Evolutionary conservation across 2,329 filamentous ascomycete genomes (phyloP).

Genomic region (Ramularia endophylla): DNA sequence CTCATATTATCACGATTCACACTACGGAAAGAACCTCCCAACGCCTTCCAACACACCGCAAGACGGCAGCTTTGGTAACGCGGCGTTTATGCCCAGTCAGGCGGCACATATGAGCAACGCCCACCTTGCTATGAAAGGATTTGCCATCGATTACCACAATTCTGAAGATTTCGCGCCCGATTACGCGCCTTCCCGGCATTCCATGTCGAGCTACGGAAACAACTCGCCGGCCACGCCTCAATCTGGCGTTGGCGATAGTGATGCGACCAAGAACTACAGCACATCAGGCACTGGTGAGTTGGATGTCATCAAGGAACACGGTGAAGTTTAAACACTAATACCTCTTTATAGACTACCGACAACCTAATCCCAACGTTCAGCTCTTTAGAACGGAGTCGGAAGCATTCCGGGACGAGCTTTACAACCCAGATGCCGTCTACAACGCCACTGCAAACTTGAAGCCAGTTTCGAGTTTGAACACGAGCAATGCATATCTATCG

Average conservation of each 20-base stretch:
- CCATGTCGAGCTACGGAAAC: slow-evolving; percentile 55
- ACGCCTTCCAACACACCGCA: slow-evolving; percentile 51
- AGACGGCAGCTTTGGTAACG: slow-evolving; percentile 43
- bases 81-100: slow-evolving; percentile 26
- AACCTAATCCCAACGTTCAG: slow-evolving; percentile 64
- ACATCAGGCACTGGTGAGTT: slow-evolving; percentile 6
- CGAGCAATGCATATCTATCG: slow-evolving; percentile 54
- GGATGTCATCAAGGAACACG: too few species aligned
- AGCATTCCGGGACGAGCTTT: slow-evolving; percentile 77
- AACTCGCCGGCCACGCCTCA: slow-evolving; percentile 57
- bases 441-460: slow-evolving; percentile 52
- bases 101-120: slow-evolving; percentile 37
- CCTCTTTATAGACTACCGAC: slow-evolving; percentile 47
- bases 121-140: slow-evolving; percentile 56
- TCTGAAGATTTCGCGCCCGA: slow-evolving; percentile 46
- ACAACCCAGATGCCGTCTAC: slow-evolving; percentile 50
- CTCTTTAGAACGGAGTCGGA: slow-evolving; percentile 70
- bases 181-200: slow-evolving; percentile 50
- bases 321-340: too few species aligned
- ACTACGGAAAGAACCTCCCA: slow-evolving; percentile 48
- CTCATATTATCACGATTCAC: slow-evolving; percentile 33
- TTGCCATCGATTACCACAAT: slow-evolving; percentile 49
- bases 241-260: slow-evolving; percentile 46
- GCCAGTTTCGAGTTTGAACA: slow-evolving; percentile 46
- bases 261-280: slow-evolving; percentile 48